These are phyloP conservation scores for Ophidiomyces ophidiicola DNA, from an alignment of 2,329 filamentous ascomycete species.

Conservation along the genomic window DNA sequence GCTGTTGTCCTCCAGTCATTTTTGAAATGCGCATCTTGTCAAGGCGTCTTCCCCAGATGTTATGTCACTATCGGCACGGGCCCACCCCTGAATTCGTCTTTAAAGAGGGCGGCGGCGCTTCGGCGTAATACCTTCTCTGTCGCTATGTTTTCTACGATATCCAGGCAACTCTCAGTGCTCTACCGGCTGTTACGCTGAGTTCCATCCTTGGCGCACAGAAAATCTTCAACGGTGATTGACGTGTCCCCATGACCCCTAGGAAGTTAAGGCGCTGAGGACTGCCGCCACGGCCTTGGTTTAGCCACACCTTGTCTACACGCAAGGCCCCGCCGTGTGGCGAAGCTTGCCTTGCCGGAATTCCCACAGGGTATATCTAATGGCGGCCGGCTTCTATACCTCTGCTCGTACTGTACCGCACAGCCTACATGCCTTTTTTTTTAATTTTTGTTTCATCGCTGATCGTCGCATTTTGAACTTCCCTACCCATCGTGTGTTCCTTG, in stretches of 20 bases:
- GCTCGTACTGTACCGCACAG: no score
- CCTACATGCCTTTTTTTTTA: no score
- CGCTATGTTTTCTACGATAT: not conserved
- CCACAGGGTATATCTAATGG: not conserved
- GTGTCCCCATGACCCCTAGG: constrained; percentile 4
- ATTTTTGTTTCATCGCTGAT: no score
- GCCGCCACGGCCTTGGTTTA: constrained; percentile 10
- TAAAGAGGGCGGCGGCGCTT: not conserved
- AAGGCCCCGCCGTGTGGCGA: constrained; percentile 15
- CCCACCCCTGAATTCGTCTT: not conserved
- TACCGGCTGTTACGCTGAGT: constrained; percentile 9
- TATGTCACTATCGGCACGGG: no score
- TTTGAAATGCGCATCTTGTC: no score
- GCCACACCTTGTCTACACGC: constrained; percentile 7
- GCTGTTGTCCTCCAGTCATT: not conserved
- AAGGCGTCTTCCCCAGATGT: no score
- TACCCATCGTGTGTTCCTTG: no score
- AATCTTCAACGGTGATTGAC: constrained; percentile 1
- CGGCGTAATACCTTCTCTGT: not conserved
- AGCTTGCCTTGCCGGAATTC: constrained; percentile 2
- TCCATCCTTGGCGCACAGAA: constrained; percentile 4
- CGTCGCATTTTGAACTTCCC: no score
- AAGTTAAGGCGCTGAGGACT: not conserved
- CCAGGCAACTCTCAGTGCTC: not conserved
- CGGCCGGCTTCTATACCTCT: not conserved